Base-by-base conservation (phyloP, 1,139 yeast species). In the Diutina neorugosa region DNA sequence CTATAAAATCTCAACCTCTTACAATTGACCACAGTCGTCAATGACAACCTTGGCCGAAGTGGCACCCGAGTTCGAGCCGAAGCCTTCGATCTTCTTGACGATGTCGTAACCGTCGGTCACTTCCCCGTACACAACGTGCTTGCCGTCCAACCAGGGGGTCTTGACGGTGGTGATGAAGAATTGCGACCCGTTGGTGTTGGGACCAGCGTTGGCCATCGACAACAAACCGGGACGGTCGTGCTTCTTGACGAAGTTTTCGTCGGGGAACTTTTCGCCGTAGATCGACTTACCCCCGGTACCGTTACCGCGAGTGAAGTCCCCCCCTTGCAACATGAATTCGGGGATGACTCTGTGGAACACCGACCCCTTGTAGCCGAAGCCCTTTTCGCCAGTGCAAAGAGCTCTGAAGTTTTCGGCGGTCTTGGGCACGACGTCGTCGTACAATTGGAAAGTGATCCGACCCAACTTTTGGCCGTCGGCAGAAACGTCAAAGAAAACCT, bases 181-280 rank as follows among this genome's bases (percentile, higher is more conserved):
- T 78, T 93, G 98, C 57, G 98, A 91, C 62, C 98, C 98, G 80
- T 93, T 93, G 83, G 98, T 91, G 91, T 91, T 89, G 75, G 96
- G 96, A 69, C 98, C 98, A 65, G 98, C 97, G 69, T 93, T 93
- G 73, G 98, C 98, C 98, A 93, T 93, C 65, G 96, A 88, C 70
- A 93, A 82, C 66, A 91, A 81, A 77, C 97, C 97, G 65, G 97
- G 96, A 74, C 78, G 84, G 76, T 78, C 81, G 83, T 91, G 98
- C 69, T 69, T 85, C 80, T 77, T 81, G 73, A 70, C 59, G 70
- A 91, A 91, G 89, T 91, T 90, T 82, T 93, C 98, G 69, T 93
- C 98, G 59, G 94, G 84, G 75, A 93, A 93, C 77, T 84, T 86
- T 66, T 81, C 84, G 69, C 98, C 98, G 81, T 93, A 93, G 82